Base-by-base conservation (phyloP, 805 yeast species). In the Candida patagonica region DNA sequence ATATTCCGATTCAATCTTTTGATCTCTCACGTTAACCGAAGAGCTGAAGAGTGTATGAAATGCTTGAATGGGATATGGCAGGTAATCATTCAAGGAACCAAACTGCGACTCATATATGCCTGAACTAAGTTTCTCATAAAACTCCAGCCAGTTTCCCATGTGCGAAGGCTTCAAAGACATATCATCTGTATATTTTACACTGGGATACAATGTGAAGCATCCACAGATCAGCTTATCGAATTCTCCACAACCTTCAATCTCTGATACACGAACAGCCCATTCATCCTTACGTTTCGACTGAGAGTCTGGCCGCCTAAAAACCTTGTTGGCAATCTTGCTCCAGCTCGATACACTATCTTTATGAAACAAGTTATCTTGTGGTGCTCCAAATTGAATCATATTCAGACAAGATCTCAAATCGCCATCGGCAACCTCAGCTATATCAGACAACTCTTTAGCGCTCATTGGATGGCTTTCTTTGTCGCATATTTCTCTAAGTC, bases 331-430 rank as follows among this genome's bases (percentile, higher is more conserved):
- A 25, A 81, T 59, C 12, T 70, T 57, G 50, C 68, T 80, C 94
- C 94, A 83, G 17, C 80, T 70, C 35, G 74, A 47, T 38, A 72
- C 76, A 8, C 65, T 50, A 58, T 86, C 95, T 56, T 81, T 84
- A 21, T 31, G 19, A 26, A 35, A 35, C 10, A 42, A 7, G 53
- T 52, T 30, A 4, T 35, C 41, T 21, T 35, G 40, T 10, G 23
- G n/a, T 13, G 41, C 61, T 31, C 65, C 68, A 53, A 89, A 88
- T 50, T 89, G 97, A 27, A 89, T 56, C 50, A 78, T 73, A 53
- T 89, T 89, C 29, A 89, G 66, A 58, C 95, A 81, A 21, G 86
- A 83, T 49, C 98, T 66, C 15, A 92, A 68, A 61, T 89, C 98
- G 30, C 84, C 84, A 46, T 83, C 86, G 26, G 87, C 74, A 1